phyloP scores from a whole-genome alignment of 2,329 filamentous ascomycete species.

The Stylonectria norvegica region DNA sequence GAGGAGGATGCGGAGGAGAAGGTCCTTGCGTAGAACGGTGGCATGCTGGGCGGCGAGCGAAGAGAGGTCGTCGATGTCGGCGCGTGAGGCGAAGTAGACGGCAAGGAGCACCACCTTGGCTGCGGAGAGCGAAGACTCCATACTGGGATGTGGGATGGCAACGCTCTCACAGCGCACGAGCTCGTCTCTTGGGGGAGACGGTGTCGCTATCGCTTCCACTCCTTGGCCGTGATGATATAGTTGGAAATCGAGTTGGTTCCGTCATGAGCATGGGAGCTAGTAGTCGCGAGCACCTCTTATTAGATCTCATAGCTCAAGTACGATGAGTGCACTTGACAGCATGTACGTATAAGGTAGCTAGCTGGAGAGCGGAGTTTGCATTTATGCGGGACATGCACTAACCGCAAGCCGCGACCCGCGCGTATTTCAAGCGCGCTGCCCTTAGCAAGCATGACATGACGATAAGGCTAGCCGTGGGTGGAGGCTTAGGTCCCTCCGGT shows the following conservation, averaged over 20 bases:
- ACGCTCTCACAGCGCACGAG: slow-evolving; percentile 9
- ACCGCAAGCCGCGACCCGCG: too few species aligned
- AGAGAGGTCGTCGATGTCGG: slow-evolving; percentile 61
- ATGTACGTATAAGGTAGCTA: neutral
- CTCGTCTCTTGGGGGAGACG: too few species aligned
- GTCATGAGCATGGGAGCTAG: too few species aligned
- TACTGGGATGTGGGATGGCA: slow-evolving; percentile 8
- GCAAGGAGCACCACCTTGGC: slow-evolving; percentile 71
- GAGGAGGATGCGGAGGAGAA: slow-evolving; percentile 69
- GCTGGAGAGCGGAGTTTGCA: neutral
- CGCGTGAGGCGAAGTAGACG: slow-evolving; percentile 63
- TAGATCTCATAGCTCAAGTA: too few species aligned
- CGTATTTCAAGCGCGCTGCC: neutral
- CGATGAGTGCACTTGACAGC: too few species aligned
- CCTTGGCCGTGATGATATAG: too few species aligned
- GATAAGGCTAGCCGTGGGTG: too few species aligned
- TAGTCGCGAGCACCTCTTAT: too few species aligned
- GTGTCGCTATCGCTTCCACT: too few species aligned
- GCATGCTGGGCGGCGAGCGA: slow-evolving; percentile 55
- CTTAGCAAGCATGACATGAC: slow-evolving; percentile 2
- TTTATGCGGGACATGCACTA: slow-evolving; percentile 3
- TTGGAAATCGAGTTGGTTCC: too few species aligned
- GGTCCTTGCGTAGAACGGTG: slow-evolving; percentile 58
- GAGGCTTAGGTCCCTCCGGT: slow-evolving; percentile 8
- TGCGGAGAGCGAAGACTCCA: slow-evolving; percentile 47